Base-by-base conservation (phyloP, 2,329 filamentous ascomycete genomes). In the Clonostachys chloroleuca region DNA sequence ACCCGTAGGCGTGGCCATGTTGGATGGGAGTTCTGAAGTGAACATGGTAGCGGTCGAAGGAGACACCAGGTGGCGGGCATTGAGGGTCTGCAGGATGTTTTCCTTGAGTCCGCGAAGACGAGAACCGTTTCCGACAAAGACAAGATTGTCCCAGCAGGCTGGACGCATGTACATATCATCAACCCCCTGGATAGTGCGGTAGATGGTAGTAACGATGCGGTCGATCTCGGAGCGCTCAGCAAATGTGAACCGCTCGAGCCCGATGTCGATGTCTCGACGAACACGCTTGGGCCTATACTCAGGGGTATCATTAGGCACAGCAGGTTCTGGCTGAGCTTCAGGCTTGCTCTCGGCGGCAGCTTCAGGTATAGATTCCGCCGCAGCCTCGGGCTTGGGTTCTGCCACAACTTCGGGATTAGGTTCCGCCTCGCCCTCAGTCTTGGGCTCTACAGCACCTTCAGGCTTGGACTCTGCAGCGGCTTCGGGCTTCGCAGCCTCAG, bases 21-120 rank as follows among this genome's bases (percentile, higher is more conserved):
- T 92, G 9, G 91, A 96, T 8, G 94, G 94, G 36, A 97, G 83
- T 67, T 99, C 94, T 18, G 91, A 96, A 35, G 92, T 96, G 75
- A 97, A 97, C 59, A 97, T 97, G 40, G 92, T 96, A 44, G 90
- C 91, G 2, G 90, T 92, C 30, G 87, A 92, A 1, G 94, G 94
- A 3, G 92, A 95, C 55, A 99, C 84, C 46, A 96, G 80, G 65
- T 96, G 94, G 54, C 92, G 91, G 43, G 85, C 80, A 36, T 81
- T 81, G 35, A 99, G 80, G 0, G 84, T 91, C 57, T 87, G 80
- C 36, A 97, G 65, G 43, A 99, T 83, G 55, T 92, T 89, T 58
- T 96, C 91, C 55, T 88, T 92, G 64, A 99, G 92, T 6, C 94
- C 91, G 72, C 74, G 73, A 43, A 82, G 74, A 42, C 78, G 77